Base-by-base conservation (phyloP, 129 eudicot species). In the Artemisia argyi region DNA sequence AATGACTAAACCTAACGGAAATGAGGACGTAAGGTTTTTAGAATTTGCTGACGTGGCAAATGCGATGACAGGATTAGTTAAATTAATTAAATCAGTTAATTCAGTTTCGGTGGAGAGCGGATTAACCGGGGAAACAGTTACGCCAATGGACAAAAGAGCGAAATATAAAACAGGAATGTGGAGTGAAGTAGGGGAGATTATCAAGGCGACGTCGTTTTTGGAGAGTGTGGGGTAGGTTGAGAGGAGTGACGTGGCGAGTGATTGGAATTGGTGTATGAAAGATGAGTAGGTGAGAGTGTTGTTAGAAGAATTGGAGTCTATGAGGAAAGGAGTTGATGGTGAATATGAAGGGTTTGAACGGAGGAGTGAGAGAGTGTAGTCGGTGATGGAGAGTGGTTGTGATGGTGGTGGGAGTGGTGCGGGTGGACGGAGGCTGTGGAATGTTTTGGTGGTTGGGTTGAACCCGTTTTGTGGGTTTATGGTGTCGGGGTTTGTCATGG, bases 121-220 rank as follows among this genome's bases (percentile, higher is more conserved):
- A 20, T 90, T 93, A 1, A 86, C 91, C 1, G 97, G 98, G 4
- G 98, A 93, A 30, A 90, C 62, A 53, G 73, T 81, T 67, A 87
- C 77, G 72, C 92, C 90, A 4, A 93, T 68, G 19, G 95, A 82
- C 52, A 93, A 86, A 35, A 93, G 89, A 12, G 98, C 69, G 76
- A 93, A 85, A 74, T 90, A 93, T 61, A 93, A 77, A 4, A 93
- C 73, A 0, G 98, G 98, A 52, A 90, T 55, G 61, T 81, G 85
- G 28, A 85, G 11, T 39, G 97, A 85, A 3, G 97, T 54, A 0
- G 96, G 97, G 42, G 89, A 80, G 72, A 89, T 24, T 28, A 93
- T 71, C 24, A 93, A 68, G 1, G 96, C 97, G 59, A 85, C 96
- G 70, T 86, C 76, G 49, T 81, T 72, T 16, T 76, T 79, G 44